Conservation (phyloP, 1,284 basidiomycete genomes). For the Ceratobasidium sp. region DNA sequence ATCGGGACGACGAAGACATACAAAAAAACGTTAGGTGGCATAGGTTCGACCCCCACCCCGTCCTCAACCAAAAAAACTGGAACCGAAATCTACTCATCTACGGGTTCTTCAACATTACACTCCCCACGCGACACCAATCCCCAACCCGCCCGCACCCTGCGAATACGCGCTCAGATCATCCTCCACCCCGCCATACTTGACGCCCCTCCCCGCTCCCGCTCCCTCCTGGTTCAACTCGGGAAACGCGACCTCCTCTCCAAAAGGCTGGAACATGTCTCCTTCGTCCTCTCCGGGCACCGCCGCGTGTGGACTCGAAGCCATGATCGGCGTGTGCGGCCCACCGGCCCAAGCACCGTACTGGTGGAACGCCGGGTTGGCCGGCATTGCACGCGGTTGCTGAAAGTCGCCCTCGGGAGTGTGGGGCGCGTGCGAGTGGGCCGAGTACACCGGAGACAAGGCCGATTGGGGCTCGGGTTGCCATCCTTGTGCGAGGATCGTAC, state of each 20-base stretch:
- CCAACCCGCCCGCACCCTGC: constrained; percentile 35
- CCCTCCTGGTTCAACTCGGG: constrained; percentile 27
- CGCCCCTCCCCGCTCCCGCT: background rate
- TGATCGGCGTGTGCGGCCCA: constrained; percentile 31
- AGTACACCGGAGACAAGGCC: constrained; percentile 13
- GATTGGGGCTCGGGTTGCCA: constrained; percentile 16
- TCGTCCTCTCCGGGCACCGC: constrained; percentile 29
- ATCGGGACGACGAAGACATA: constrained; percentile 14
- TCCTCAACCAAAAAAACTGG: constrained; percentile 12
- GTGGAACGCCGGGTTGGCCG: constrained; percentile 14
- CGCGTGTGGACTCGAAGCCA: constrained; percentile 28
- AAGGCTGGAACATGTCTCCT: constrained; percentile 39
- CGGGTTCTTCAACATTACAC: background rate
- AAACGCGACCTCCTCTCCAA: constrained; percentile 42
- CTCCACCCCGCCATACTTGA: constrained; percentile 18
- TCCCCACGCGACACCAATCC: constrained; percentile 22
- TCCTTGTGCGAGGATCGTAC: constrained; percentile 37
- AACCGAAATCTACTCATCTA: constrained; percentile 31
- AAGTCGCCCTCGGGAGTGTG: constrained; percentile 41
- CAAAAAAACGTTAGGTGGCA: constrained; percentile 31
- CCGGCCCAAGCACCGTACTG: constrained; percentile 15
- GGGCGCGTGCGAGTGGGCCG: constrained; percentile 24
- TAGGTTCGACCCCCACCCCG: background rate
- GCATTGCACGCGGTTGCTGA: constrained; percentile 4
- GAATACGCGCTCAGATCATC: constrained; percentile 33